Evolutionary conservation across 352 stramenopile genomes (phyloP), one percentile per base, ranked within the genome.

Genomic region (Elongisporangium undulatum): DNA sequence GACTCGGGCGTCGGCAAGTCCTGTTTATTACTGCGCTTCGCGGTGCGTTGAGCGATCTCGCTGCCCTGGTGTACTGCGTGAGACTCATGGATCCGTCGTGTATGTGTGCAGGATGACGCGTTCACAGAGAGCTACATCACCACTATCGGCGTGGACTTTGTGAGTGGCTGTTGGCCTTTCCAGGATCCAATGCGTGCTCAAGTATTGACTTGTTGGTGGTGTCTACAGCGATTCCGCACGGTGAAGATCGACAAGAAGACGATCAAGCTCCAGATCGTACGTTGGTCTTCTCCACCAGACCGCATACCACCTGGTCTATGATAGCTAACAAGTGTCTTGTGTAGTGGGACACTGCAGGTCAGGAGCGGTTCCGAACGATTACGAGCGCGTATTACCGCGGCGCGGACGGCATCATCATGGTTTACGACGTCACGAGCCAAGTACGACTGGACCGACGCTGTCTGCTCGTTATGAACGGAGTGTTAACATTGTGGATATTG

Each of bases 161-260:
- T 97, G 79, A 61, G 87, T 90, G 3, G 12, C 1, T 50, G 29
- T 26, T 19, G 17, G 34, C 7, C 13, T 45, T 45, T 45, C 34
- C 34, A 45, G 34, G 10, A 17, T 23, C 20, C 15, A 15, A 10
- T 20, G 24, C 3, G 34, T 6, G 34, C 34, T 17, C 2, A 45
- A 22, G 15, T 38, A 16, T n/a, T 39, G 19, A 53, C 26, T 21
- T 65, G 53, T 20, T 64, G 39, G 20, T 41, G 1, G 13, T 51
- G 21, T 63, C 50, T 86, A 34, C 58, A 94, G 85, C 75, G 81
- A 54, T 99, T 99, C 71, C 90, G 96, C 62, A 99, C 96, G 9
- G 93, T 99, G 21, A 98, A 99, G 75, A 97, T 99, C 62, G 96
- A 99, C 63, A 98, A 98, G 69, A 99, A 99, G 79, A 99, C 94